Conservation (phyloP, 2,329 filamentous ascomycete genomes). For the Metarhizium anisopliae region DNA sequence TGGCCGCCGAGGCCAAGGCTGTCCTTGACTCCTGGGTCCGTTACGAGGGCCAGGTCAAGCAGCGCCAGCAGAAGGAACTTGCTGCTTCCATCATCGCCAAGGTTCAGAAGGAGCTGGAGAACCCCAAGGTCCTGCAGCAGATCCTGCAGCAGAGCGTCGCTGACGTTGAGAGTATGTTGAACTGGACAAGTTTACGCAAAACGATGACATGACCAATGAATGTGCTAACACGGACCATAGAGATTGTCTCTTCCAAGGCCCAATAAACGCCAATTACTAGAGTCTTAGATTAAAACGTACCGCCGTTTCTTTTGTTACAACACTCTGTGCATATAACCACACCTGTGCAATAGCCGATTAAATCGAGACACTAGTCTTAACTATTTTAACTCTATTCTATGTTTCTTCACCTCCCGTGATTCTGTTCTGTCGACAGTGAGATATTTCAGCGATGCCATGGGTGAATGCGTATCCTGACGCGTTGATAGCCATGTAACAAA, state of each 20-base stretch:
- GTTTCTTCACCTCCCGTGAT: not conserved
- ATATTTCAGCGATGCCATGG: too few species aligned
- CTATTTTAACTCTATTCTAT: conserved; percentile 4
- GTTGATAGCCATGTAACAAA: too few species aligned
- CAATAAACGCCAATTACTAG: conserved; percentile 42
- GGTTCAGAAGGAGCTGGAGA: conserved; percentile 98
- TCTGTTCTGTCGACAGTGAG: not conserved
- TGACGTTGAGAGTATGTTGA: conserved; percentile 79
- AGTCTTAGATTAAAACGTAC: conserved; percentile 26
- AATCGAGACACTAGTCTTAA: conserved; percentile 4
- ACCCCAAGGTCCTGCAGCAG: conserved; percentile 93
- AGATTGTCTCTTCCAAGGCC: conserved; percentile 54
- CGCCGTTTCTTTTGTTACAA: conserved; percentile 42
- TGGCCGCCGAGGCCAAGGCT: conserved; percentile 85
- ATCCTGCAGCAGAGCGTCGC: conserved; percentile 94
- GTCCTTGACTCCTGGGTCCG: conserved; percentile 98
- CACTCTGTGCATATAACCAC: conserved; percentile 47
- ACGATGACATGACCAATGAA: not conserved
- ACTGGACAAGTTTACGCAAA: not conserved
- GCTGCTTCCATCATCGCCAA: conserved; percentile 90
- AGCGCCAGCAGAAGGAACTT: conserved; percentile 94
- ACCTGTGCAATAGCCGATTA: conserved; percentile 53
- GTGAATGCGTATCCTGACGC: too few species aligned
- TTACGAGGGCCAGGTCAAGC: conserved; percentile 98
- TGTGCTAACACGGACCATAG: conserved; percentile 33